These are phyloP conservation scores for Gymnopilus dilepis DNA, from an alignment of 768 basidiomycete species.

Conservation along the genomic window DNA sequence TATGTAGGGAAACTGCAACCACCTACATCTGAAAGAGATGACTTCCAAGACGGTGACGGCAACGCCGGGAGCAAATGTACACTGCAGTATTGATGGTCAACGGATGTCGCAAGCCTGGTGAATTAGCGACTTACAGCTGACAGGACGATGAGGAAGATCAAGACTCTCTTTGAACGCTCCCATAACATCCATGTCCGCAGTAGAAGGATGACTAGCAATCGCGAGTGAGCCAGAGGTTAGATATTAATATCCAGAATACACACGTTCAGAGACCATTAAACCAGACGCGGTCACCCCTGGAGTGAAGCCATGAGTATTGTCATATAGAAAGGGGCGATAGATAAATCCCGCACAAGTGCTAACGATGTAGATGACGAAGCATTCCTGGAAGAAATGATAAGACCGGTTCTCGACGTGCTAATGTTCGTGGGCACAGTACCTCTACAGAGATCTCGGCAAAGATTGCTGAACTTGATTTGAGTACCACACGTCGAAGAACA, in stretches of 20 bases:
- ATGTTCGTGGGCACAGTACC: not conserved
- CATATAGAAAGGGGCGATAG: not conserved
- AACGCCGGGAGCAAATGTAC: conserved; percentile 34
- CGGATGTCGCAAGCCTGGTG: too few species aligned
- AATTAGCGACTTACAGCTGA: conserved; percentile 9
- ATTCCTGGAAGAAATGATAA: conserved; percentile 2
- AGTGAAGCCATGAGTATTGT: not conserved
- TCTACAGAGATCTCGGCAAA: not conserved
- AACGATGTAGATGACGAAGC: conserved; percentile 4
- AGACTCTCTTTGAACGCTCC: conserved; percentile 8
- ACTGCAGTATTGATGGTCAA: conserved; percentile 22
- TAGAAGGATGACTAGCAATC: conserved; percentile 20
- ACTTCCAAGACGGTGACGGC: conserved; percentile 38
- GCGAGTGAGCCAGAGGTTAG: not conserved
- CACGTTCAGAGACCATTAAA: conserved; percentile 22
- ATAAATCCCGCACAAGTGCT: conserved; percentile 8
- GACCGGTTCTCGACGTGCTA: not conserved
- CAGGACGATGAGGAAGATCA: conserved; percentile 6
- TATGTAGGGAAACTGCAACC: not conserved
- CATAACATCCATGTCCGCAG: conserved; percentile 25
- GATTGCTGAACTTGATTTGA: not conserved
- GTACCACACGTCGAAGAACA: not conserved
- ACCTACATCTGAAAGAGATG: conserved; percentile 39
- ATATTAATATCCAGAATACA: not conserved
- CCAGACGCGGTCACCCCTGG: conserved; percentile 20